Percentiles rank a stretch among this genome's conserved stretches.
Conservation (phyloP, 2,329 filamentous ascomycete species). For the Ophiostoma australiae region DNA sequence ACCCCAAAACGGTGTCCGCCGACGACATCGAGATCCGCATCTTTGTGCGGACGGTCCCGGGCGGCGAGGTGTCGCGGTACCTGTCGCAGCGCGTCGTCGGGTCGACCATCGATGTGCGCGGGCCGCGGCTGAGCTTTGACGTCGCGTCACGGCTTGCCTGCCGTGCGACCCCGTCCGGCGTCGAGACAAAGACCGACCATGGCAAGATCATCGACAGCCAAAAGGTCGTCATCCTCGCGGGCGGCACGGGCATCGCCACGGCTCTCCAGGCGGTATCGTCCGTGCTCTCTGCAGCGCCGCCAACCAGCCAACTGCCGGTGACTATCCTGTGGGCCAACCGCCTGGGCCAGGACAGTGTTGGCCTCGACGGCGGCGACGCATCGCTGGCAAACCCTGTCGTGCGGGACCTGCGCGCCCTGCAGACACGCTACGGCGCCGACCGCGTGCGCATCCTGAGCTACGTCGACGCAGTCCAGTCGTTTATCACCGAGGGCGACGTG, state of each 20-base stretch:
- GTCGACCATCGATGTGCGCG: conserved; percentile 67
- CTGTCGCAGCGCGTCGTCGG: conserved; percentile 61
- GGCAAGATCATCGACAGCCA: neutral
- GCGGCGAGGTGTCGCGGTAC: conserved; percentile 83
- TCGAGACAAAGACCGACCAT: neutral
- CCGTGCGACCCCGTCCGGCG: conserved; percentile 25
- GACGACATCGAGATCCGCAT: conserved; percentile 52
- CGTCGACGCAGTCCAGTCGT: conserved; percentile 71
- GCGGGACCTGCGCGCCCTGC: conserved; percentile 58
- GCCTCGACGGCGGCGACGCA: conserved; percentile 34
- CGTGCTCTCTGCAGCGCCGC: conserved; percentile 40
- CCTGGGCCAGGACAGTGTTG: conserved; percentile 58
- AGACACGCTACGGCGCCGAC: conserved; percentile 52
- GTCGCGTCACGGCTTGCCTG: conserved; percentile 35
- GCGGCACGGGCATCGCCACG: conserved; percentile 87
- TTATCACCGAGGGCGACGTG: conserved; percentile 55
- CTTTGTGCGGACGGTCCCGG: conserved; percentile 69
- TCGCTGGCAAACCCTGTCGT: conserved; percentile 45
- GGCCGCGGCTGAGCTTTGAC: conserved; percentile 67
- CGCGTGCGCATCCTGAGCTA: conserved; percentile 66
- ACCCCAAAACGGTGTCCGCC: conserved; percentile 26
- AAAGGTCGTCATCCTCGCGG: conserved; percentile 75
- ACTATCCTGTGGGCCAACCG: conserved; percentile 81
- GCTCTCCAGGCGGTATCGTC: conserved; percentile 74
- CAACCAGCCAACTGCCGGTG: conserved; percentile 39